phyloP scores from a whole-genome alignment of 2,329 filamentous ascomycete genomes.

The Periconia sp. region DNA sequence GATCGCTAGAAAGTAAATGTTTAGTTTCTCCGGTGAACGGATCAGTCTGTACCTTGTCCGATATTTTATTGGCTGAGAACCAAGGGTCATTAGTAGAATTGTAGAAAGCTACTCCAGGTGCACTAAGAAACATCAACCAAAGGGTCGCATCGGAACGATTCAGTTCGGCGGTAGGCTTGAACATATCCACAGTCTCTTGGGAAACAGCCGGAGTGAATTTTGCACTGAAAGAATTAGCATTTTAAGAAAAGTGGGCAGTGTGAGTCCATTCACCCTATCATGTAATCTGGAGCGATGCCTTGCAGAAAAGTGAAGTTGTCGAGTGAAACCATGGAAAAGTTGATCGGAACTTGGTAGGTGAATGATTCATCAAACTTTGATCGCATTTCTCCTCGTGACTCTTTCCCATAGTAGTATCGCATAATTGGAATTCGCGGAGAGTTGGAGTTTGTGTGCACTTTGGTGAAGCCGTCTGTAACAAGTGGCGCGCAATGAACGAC shows the following conservation, averaged over 20 bases:
- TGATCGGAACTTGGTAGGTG: conserved; percentile 8
- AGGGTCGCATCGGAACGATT: conserved; percentile 35
- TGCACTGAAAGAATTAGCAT: neutral
- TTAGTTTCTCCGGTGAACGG: neutral
- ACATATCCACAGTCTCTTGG: too few species aligned
- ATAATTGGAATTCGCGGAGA: neutral
- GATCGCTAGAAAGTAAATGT: conserved; percentile 5
- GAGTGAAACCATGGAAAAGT: neutral
- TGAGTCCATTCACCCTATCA: neutral
- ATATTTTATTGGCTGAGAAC: conserved; percentile 30
- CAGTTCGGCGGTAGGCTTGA: conserved; percentile 33
- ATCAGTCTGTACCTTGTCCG: neutral
- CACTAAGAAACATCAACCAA: conserved; percentile 36
- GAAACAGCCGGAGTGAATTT: too few species aligned
- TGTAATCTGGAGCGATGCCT: neutral
- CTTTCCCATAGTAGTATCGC: conserved; percentile 13
- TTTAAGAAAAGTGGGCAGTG: neutral
- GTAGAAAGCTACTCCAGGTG: conserved; percentile 32
- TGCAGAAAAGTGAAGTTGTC: conserved; percentile 1
- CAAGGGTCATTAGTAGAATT: conserved; percentile 36
- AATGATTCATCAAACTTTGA: conserved; percentile 2
- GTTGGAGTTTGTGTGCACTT: neutral
- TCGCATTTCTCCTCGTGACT: neutral
- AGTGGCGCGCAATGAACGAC: neutral
- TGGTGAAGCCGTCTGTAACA: neutral